Base-by-base conservation (phyloP, 208 protist genomes). In the Acanthamoeba castellanii region DNA sequence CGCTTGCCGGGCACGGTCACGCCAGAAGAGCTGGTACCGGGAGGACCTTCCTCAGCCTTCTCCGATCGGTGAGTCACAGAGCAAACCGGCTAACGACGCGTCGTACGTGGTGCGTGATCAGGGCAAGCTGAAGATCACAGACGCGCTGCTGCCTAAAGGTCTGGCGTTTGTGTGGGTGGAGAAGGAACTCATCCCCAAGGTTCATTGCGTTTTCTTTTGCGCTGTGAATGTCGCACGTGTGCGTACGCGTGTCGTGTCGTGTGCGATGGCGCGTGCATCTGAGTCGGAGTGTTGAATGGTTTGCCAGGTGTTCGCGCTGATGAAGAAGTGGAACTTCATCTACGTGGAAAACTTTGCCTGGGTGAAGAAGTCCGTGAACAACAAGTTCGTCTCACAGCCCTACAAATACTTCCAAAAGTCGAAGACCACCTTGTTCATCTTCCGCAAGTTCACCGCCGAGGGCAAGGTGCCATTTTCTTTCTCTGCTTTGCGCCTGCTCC, bases 281-380 rank as follows among this genome's bases (percentile, higher is more conserved):
- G 20, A 61, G 20, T 61, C 55, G 20, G 18, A 34, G 34, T 78
- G 22, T 34, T 52, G 20, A 70, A 27, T 25, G 20, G 78, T 25
- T 74, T 13, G 47, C 3, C 61, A 95, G 94, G 85, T 92, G 22
- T 52, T 96, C 34, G 50, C 18, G 59, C n/a, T 96, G 45, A 76
- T 95, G 76, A 42, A 70, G 6, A 93, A 89, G 55, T 97, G 96
- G 95, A 61, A 64, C 20, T 97, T 97, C 76, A 37, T 30, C 32
- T 97, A 96, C 88, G 96, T 97, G 9, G 96, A 97, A 76, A 97
- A 97, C 84, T 90, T 97, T n/a, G 96, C 94, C 30, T 96, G 96
- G 95, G 94, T 96, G 57, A 42, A 93, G 37, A 55, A 64, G n/a
- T 37, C 32, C 27, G 81, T 94, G 27, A 96, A 97, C 93, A 95